Base-by-base conservation (phyloP, 148 eudicot genomes). In the Hydrangea macrophylla region DNA sequence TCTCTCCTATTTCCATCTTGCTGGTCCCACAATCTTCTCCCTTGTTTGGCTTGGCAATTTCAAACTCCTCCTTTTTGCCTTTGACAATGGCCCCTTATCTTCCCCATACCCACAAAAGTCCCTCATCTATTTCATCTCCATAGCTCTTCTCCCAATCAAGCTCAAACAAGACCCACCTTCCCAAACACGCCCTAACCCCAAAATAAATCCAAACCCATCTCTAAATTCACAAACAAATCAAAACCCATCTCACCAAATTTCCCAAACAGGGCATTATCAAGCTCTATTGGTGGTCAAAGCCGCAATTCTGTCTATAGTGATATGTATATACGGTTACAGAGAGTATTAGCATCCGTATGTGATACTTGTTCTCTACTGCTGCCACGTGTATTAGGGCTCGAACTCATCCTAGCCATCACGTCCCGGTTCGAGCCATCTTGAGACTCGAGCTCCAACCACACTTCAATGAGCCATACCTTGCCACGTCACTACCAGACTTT, bases 401-500 rank as follows among this genome's bases (percentile, higher is more conserved):
- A 85, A 58, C 17, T 83, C 15, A 7, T 68, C 4, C 54, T 88
- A 23, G 80, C 74, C 13, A n/a, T 70, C 4, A 67, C 70, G 60
- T 53, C 40, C 28, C 79, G 23, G 84, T 72, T 32, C 54, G 70
- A 51, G 75, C 76, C 59, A 25, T 71, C 1, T 61, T 83, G 3
- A 88, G 86, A 4, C 20, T 88, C 27, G 84, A 82, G 44, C 53
- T 81, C 1, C 81, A 76, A 48, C 83, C 86, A 7, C 88, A 80
- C 70, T 86, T 79, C 63, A 51, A 82, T 23, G 83, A 85, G 57
- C 90, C 90, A 1, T 85, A 85, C 40, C 23, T 83, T 1, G 54
- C 86, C 28, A 79, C 90, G 5, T 85, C 90, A 12, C 75, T 88
- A 2, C 93, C 83, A 23, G 86, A 88, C 65, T 88, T 88, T 55